Base-by-base conservation (phyloP, 1,284 basidiomycete genomes). In the Ganoderma lingzhi region DNA sequence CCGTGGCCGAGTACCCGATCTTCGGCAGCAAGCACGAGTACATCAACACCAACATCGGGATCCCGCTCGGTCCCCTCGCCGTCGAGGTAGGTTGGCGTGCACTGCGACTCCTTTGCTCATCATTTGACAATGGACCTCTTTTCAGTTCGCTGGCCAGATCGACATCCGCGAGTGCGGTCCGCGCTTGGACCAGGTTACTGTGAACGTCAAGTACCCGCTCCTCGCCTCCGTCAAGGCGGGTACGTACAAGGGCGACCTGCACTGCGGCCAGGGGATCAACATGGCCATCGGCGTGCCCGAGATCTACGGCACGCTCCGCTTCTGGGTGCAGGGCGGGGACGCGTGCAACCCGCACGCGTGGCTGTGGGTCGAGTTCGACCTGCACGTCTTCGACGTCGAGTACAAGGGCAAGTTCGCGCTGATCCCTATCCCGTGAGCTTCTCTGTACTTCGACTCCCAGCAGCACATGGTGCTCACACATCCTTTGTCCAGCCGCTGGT, bases 401-500 rank as follows among this genome's bases (percentile, higher is more conserved):
- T 55, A 55, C 53, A 55, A 55, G 53, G 53, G 53, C 56, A 59
- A 59, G 56, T 59, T 59, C 56, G 32, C 56, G 1, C 35, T 59
- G 35, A 35, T 59, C 19, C 56, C 56, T 2, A 32, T 56, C 53
- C 53, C 56, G 56, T 59, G 37, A 59, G 56, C 19, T 23, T n/a
- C 35, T 39, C 1, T 6, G n/a, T n/a, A n/a, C n/a, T 39, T 23
- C 23, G 10, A 1, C 23, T 10, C 23, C 3, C 2, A 2, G 56
- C 39, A 35, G 8, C 12, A 6, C 8, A 12, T 4, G 8, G 19
- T 39, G 37, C 35, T 59, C 10, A 59, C 2, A 17, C 56, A 2
- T 39, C 37, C 39, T 3, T 1, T n/a, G 56, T 8, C 6, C 35
- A 59, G 56, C 56, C 56, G 35, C 19, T 59, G 56, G 56, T 59